Percentiles rank a stretch among this genome's conserved stretches.
Conservation (phyloP, 2,329 filamentous ascomycete species). For the Dactylella cylindrospora region DNA sequence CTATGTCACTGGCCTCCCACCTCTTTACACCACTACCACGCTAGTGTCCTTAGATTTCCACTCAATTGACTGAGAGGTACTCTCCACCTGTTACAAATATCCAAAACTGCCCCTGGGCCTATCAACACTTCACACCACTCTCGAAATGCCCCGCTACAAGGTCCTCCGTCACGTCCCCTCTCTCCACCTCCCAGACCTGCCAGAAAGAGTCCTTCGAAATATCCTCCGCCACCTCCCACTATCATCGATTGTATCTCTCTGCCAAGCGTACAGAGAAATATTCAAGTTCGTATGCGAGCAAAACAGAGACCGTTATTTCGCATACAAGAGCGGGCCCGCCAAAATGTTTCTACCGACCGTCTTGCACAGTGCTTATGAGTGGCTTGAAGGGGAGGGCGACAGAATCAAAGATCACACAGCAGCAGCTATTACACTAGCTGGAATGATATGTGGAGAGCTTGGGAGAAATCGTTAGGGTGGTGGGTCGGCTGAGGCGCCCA, state of each 20-base stretch:
- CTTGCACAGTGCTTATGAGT: conserved; percentile 10
- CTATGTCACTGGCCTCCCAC: no score
- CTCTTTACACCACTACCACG: no score
- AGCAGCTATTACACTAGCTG: conserved; percentile 12
- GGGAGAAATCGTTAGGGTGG: conserved; percentile 12
- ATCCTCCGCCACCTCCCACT: conserved; percentile 27
- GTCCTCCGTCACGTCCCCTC: conserved; percentile 2
- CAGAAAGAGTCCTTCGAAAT: not conserved
- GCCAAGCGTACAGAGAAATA: conserved; percentile 1
- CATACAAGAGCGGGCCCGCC: conserved; percentile 18
- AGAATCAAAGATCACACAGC: conserved; percentile 10
- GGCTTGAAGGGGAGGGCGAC: conserved; percentile 5
- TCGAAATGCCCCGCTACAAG: conserved; percentile 20
- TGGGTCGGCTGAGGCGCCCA: no score
- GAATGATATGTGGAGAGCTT: conserved; percentile 23
- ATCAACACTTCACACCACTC: not conserved
- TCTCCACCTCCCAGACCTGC: conserved; percentile 7
- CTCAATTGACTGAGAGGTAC: no score
- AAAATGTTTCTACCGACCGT: conserved; percentile 21
- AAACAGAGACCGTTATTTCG: conserved; percentile 16
- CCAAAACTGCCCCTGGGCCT: not conserved
- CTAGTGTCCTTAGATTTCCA: no score
- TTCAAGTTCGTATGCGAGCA: conserved; percentile 18
- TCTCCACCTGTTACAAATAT: not conserved
- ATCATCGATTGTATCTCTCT: conserved; percentile 10